A percentile compares a stretch with the other conserved stretches of the same genome.
Evolutionary conservation across 2,329 filamentous ascomycete genomes (phyloP).

Genomic region (Diaporthe aspalathi): DNA sequence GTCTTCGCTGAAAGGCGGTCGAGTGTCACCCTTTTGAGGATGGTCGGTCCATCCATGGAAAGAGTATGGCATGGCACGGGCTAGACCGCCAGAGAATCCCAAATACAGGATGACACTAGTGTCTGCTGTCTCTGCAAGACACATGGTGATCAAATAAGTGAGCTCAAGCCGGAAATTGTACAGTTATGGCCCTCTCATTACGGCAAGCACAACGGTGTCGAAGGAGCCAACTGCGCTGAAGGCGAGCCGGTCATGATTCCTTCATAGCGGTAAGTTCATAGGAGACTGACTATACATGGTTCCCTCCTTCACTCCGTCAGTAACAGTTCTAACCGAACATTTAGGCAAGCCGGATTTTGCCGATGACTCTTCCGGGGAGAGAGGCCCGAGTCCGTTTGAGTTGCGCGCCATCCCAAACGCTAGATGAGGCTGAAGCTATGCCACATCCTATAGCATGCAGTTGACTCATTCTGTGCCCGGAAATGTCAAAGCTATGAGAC

Average conservation of each 20-base stretch:
- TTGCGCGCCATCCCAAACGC: background rate
- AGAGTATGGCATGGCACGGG: background rate
- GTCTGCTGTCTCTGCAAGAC: background rate
- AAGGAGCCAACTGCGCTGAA: no score
- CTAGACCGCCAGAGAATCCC: background rate
- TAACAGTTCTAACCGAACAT: no score
- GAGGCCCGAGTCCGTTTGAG: background rate
- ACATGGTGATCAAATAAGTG: background rate
- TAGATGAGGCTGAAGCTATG: background rate
- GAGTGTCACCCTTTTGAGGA: background rate
- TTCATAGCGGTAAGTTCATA: no score
- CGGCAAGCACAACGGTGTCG: background rate
- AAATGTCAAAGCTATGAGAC: background rate
- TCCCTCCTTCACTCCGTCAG: no score
- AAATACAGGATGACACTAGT: background rate
- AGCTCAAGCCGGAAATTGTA: background rate
- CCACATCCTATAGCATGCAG: background rate
- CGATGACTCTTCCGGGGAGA: background rate
- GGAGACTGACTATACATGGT: no score
- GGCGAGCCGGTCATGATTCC: no score
- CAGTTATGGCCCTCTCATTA: background rate
- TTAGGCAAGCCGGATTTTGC: background rate
- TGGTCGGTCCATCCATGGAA: background rate
- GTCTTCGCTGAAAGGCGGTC: background rate
- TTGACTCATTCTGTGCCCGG: background rate